Evolutionary conservation across 2,329 filamentous ascomycete species (phyloP).

Genomic region (Botrytis sinoallii): DNA sequence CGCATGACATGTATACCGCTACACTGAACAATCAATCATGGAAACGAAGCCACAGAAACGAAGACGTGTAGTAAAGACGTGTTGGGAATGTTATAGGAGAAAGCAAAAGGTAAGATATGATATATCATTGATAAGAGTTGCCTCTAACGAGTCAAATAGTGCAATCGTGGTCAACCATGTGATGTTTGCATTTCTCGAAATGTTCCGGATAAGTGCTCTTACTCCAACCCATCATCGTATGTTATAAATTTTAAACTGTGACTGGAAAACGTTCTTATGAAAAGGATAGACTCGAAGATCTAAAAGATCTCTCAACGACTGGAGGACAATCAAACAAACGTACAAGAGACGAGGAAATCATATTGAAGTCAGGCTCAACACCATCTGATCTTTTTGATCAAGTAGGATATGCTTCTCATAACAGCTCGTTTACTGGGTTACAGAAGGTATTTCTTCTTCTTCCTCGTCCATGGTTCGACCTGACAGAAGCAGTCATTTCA

Average conservation of each 20-base stretch:
- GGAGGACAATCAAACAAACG: conserved; percentile 39
- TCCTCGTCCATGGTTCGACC: conserved; percentile 40
- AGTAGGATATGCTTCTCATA: conserved; percentile 7
- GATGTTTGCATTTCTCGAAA: conserved; percentile 31
- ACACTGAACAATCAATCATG: background rate
- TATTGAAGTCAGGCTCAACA: conserved; percentile 18
- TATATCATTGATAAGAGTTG: background rate
- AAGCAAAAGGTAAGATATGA: conserved; percentile 21
- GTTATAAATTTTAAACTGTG: conserved; percentile 37
- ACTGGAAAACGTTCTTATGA: background rate
- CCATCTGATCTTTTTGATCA: conserved; percentile 9
- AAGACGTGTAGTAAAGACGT: conserved; percentile 56
- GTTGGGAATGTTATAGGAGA: conserved; percentile 49
- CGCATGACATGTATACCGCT: background rate
- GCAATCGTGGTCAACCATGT: conserved; percentile 20
- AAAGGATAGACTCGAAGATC: background rate
- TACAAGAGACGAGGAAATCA: conserved; percentile 46
- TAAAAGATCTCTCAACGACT: background rate
- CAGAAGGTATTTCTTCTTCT: background rate
- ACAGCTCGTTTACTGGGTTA: conserved; percentile 27
- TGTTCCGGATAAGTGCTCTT: conserved; percentile 54
- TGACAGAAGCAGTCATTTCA: conserved; percentile 45
- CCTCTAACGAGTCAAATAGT: conserved; percentile 3
- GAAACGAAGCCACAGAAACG: conserved; percentile 42
- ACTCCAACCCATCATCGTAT: conserved; percentile 54